Base-by-base conservation (phyloP, 2,329 filamentous ascomycete species). In the Fusarium sp. region DNA sequence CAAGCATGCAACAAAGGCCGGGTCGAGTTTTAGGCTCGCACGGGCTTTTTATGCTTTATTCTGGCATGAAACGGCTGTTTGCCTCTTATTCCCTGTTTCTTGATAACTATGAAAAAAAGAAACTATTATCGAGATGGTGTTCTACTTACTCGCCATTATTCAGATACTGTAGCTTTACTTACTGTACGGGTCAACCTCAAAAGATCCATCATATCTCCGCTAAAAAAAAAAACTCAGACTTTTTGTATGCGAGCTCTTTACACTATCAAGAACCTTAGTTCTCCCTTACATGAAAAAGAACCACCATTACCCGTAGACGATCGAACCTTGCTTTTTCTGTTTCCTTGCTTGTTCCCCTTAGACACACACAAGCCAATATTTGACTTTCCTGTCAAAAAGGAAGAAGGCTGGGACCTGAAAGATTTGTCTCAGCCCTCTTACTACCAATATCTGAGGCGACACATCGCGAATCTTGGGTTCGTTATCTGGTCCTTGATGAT, bases 401-500 rank as follows among this genome's bases (percentile, higher is more conserved):
- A 39, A 49, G 42, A 42, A 62, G 37, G 48, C 18, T 67, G 42
- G 50, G 31, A 28, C 23, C 34, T 52, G 23, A 42, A 39, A 45
- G 52, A 37, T 37, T 21, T 59, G 54, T 65, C 48, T 71, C 64
- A 56, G 49, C 50, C 65, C 19, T 65, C 60, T 44, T 53, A 37
- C 18, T n/a, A n/a, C 28, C 56, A n/a, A 65, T 41, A 51, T 48
- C 8, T 16, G n/a, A 16, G 43, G 18, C 34, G 10, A n/a, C 34
- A 37, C 42, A 52, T 56, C 21, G 58, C 34, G 41, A 59, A 58
- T 49, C 60, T 52, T 55, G 16, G 49, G 34, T 45, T 49, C 26
- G 44, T 48, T 57, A 57, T 57, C 44, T 64, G 51, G 49, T 44
- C 58, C 67, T 60, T 50, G 65, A 57, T 48, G 67, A 70, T 70